These are phyloP conservation scores for Pichia sp. DNA, from an alignment of 1,139 yeast species.

Conservation along the genomic window DNA sequence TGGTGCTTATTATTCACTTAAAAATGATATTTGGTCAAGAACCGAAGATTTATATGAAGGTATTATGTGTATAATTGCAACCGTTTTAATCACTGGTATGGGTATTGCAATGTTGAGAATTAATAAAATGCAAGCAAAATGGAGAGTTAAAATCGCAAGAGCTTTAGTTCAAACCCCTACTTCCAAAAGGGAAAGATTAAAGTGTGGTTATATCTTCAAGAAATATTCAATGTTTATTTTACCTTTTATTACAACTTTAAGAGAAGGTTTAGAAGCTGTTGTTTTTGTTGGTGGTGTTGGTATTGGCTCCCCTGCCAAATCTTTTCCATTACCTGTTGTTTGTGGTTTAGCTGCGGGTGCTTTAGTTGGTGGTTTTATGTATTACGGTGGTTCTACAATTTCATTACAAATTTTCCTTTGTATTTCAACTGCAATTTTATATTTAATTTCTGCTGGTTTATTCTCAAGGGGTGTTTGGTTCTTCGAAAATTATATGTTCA, in stretches of 20 bases:
- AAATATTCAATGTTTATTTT: constrained; percentile 70
- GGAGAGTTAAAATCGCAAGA: constrained; percentile 83
- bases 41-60: constrained; percentile 96
- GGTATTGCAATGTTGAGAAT: constrained; percentile 87
- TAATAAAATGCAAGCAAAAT: constrained; percentile 85
- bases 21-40: constrained; percentile 74
- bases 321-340: constrained; percentile 81
- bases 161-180: constrained; percentile 37
- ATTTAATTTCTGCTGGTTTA: constrained; percentile 80
- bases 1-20: constrained; percentile 72
- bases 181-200: constrained; percentile 33
- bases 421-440: constrained; percentile 73
- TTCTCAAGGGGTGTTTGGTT: constrained; percentile 88
- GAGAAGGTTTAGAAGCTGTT: constrained; percentile 87
- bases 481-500: constrained; percentile 62
- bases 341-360: constrained; percentile 69
- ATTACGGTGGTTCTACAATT: constrained; percentile 64
- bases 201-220: constrained; percentile 38
- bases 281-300: constrained; percentile 81
- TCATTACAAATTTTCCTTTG: constrained; percentile 77
- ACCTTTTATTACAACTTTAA: constrained; percentile 71
- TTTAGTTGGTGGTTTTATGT: constrained; percentile 57
- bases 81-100: constrained; percentile 78
- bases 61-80: constrained; percentile 73
- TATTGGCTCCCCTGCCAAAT: constrained; percentile 40